These are phyloP conservation scores for Cyclostephanos tholiformis DNA, from an alignment of 108 stramenopile species.

Conservation along the genomic window DNA sequence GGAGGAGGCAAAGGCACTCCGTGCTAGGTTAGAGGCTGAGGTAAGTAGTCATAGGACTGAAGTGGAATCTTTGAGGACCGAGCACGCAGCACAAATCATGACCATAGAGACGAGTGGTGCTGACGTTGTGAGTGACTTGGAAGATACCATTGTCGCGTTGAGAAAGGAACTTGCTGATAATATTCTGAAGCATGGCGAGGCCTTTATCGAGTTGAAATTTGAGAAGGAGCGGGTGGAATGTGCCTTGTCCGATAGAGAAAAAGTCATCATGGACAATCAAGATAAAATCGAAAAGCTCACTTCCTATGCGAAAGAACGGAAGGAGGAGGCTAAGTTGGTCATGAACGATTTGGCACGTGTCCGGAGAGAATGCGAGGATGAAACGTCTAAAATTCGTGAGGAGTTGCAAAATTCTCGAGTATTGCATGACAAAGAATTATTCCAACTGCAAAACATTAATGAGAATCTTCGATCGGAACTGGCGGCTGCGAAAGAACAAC, in stretches of 20 bases:
- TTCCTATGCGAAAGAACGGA: constrained; percentile 31
- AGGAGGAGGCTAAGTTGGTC: constrained; percentile 23
- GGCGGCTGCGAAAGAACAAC: constrained; percentile 15
- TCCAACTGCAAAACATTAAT: no score
- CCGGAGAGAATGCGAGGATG: constrained; percentile 17
- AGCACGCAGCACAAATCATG: constrained; percentile 6
- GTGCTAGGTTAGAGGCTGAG: not conserved
- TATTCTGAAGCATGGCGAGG: constrained; percentile 14
- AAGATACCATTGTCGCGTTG: constrained; percentile 4
- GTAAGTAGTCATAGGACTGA: not conserved
- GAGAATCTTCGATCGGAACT: constrained; percentile 18
- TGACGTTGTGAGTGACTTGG: constrained; percentile 16
- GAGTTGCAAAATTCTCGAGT: constrained; percentile 14
- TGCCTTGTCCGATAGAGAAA: constrained; percentile 15
- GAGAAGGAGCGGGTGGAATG: constrained; percentile 22
- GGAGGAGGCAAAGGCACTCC: not conserved
- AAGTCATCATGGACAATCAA: constrained; percentile 1
- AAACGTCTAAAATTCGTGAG: constrained; percentile 14
- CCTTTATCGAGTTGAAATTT: constrained; percentile 6
- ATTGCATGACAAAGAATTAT: constrained; percentile 20
- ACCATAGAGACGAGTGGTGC: constrained; percentile 25
- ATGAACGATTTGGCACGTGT: constrained; percentile 24
- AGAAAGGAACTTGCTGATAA: constrained; percentile 6
- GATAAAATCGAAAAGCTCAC: constrained; percentile 27
- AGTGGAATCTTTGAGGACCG: constrained; percentile 5